These are phyloP conservation scores for Pythium scleroteichum DNA, from an alignment of 352 stramenopile genomes.

Conservation along the genomic window DNA sequence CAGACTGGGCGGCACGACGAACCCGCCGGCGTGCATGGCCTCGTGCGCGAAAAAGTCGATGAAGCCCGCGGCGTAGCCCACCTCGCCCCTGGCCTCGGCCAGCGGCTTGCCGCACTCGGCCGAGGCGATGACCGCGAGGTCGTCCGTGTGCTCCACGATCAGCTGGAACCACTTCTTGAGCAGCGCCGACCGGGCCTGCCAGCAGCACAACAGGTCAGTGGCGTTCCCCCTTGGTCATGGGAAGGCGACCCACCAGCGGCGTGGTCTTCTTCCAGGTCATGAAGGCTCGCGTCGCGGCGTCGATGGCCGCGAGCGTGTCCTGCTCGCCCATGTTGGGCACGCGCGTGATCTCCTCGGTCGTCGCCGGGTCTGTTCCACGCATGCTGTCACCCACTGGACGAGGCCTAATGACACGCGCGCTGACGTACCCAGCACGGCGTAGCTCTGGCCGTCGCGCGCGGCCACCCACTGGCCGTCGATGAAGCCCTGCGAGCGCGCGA, in stretches of 20 bases:
- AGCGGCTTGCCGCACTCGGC: constrained; percentile 97
- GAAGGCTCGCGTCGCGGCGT: constrained; percentile 50
- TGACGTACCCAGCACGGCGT: constrained; percentile 47
- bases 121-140: constrained; percentile 92
- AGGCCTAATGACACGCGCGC: too few relatives aligned
- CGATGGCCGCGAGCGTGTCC: constrained; percentile 69
- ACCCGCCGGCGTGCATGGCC: constrained; percentile 82
- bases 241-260: constrained; percentile 32
- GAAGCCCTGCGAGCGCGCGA: constrained; percentile 63
- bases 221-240: too few relatives aligned
- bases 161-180: constrained; percentile 74
- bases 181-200: constrained; percentile 43
- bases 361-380: constrained; percentile 55
- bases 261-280: constrained; percentile 64
- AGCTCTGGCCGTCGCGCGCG: constrained; percentile 44
- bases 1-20: constrained; percentile 57
- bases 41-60: constrained; percentile 97
- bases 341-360: constrained; percentile 54
- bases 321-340: constrained; percentile 60
- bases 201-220: neutral
- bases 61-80: constrained; percentile 92
- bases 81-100: constrained; percentile 90
- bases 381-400: too few relatives aligned
- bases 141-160: constrained; percentile 57
- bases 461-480: constrained; percentile 73